Conservation (phyloP, 139 green algal species). For the Micractinium sp. region DNA sequence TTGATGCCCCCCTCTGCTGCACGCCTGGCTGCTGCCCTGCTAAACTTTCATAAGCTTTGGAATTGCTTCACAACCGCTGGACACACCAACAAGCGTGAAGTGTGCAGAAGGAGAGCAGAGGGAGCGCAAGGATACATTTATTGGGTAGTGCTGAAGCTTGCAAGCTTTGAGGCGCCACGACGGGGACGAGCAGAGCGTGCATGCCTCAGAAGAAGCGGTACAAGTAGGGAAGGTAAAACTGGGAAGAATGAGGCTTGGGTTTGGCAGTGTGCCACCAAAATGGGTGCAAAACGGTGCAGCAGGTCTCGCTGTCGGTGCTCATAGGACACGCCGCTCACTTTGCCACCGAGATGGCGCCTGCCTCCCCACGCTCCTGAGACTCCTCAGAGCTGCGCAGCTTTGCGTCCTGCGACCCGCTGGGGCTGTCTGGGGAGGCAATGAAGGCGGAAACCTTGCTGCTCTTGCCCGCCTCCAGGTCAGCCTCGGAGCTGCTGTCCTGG, state of each 20-base stretch:
- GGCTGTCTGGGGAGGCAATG: not conserved
- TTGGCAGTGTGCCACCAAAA: not conserved
- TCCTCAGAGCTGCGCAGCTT: not conserved
- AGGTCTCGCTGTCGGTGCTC: not conserved
- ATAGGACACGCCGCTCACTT: not conserved
- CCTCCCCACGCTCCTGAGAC: not conserved
- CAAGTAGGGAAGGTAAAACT: not conserved
- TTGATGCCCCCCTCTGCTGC: too few relatives aligned
- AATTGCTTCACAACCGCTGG: too few relatives aligned
- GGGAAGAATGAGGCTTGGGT: not conserved
- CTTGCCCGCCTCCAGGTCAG: constrained; percentile 8
- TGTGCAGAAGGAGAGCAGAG: too few relatives aligned
- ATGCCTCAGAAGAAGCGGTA: not conserved
- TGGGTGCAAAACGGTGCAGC: too few relatives aligned
- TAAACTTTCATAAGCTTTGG: too few relatives aligned
- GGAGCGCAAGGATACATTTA: too few relatives aligned
- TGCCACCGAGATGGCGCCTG: not conserved
- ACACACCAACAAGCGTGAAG: too few relatives aligned
- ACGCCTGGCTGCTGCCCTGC: too few relatives aligned
- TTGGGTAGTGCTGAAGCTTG: too few relatives aligned
- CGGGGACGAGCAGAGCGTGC: too few relatives aligned
- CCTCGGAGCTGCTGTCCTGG: not conserved
- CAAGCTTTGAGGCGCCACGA: too few relatives aligned
- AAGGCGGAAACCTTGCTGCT: not conserved
- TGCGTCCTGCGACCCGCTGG: not conserved